Conservation (phyloP, 345 rosid genomes). For the Trapa incisa region DNA sequence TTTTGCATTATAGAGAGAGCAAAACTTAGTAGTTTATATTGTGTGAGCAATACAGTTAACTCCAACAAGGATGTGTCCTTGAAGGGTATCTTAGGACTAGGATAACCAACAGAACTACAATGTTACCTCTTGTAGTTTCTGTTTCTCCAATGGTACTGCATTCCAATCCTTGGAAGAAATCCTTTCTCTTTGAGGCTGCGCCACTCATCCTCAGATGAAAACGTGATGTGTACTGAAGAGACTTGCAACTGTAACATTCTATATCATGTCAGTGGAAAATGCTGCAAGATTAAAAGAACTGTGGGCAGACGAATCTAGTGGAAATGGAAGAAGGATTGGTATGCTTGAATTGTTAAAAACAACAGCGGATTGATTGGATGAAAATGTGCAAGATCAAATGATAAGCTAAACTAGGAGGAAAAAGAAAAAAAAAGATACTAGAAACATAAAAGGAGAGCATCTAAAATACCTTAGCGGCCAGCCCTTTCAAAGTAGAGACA, state of each 20-base stretch:
- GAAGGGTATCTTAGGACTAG: background rate
- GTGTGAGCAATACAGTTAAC: background rate
- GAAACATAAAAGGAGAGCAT: background rate
- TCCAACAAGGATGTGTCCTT: background rate
- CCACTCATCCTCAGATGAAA: conserved; percentile 78
- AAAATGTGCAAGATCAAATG: background rate
- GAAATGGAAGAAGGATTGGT: background rate
- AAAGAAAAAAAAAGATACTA: background rate
- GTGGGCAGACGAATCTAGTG: background rate
- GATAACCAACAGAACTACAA: background rate
- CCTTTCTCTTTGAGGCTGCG: conserved; percentile 48
- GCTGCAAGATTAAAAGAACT: background rate
- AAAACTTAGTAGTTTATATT: background rate
- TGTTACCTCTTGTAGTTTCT: conserved; percentile 56
- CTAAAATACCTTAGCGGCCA: conserved; percentile 49
- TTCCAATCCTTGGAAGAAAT: conserved; percentile 71
- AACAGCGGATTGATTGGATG: conserved; percentile 3
- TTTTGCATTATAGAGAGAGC: conserved; percentile 4
- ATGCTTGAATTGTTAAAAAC: background rate
- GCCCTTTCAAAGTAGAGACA: conserved; percentile 49
- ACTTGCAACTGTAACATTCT: conserved; percentile 44
- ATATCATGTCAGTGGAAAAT: conserved; percentile 7
- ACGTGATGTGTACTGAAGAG: conserved; percentile 81
- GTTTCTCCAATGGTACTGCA: conserved; percentile 96
- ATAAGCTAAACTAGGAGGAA: background rate